Evolutionary conservation across 805 yeast genomes (phyloP).

Genomic region (Torulaspora indica): DNA sequence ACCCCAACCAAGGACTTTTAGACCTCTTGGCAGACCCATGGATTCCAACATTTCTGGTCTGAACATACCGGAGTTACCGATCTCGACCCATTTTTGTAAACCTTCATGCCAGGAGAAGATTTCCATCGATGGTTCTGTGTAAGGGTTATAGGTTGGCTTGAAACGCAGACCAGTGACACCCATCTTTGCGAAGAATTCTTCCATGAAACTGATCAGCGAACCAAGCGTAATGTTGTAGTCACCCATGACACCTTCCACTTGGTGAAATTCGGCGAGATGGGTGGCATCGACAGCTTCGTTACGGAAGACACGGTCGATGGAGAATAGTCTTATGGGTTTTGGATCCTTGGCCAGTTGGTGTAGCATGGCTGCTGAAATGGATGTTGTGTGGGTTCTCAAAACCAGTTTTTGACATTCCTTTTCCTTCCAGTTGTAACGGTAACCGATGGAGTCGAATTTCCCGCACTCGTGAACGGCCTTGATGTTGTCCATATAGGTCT

Average conservation of each 20-base stretch:
- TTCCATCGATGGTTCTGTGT: constrained; percentile 98
- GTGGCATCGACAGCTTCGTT: constrained; percentile 99
- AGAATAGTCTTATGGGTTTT: constrained; percentile 83
- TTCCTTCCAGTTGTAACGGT: constrained; percentile 95
- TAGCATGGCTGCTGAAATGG: constrained; percentile 84
- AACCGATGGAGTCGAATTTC: constrained; percentile 91
- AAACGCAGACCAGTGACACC: constrained; percentile 93
- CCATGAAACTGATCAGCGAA: constrained; percentile 96
- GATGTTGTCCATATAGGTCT: constrained; percentile 69
- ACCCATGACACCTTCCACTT: constrained; percentile 98
- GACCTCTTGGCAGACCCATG: constrained; percentile 93
- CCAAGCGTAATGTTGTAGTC: constrained; percentile 94
- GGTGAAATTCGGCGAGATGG: constrained; percentile 98
- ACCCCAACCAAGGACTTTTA: constrained; percentile 97
- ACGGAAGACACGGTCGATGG: constrained; percentile 97
- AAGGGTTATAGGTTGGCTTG: constrained; percentile 98
- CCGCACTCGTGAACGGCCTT: constrained; percentile 85
- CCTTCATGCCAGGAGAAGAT: constrained; percentile 96
- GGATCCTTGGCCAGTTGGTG: constrained; percentile 84
- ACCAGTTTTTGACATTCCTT: constrained; percentile 89
- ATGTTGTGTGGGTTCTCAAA: constrained; percentile 95
- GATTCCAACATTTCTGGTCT: constrained; percentile 99
- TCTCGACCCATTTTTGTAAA: constrained; percentile 95
- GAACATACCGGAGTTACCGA: constrained; percentile 99
- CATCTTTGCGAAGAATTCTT: constrained; percentile 93